A percentile compares a stretch with the other conserved stretches of the same genome.
phyloP scores from a whole-genome alignment of 2,329 filamentous ascomycete genomes.

The Penicillium aurantiogriseum region DNA sequence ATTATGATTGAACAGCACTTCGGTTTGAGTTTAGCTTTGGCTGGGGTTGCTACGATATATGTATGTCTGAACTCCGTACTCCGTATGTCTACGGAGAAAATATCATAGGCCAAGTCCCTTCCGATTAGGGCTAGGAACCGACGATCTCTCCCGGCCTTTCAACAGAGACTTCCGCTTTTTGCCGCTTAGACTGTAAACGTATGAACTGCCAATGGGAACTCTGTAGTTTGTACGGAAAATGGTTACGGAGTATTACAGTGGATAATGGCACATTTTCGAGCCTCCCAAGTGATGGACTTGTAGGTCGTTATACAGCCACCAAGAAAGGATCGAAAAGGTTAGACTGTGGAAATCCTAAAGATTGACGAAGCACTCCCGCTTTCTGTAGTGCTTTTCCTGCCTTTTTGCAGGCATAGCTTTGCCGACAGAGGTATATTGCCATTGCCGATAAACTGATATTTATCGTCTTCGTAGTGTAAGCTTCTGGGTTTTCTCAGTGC shows the following conservation, averaged over 20 bases:
- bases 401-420: neutral
- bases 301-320: neutral
- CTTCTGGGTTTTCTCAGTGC: neutral
- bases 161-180: neutral
- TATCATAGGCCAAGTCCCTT: neutral
- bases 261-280: neutral
- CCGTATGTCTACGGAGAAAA: neutral
- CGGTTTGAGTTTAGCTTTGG: neutral
- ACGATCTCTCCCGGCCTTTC: conserved; percentile 1
- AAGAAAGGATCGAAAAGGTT: neutral
- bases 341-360: neutral
- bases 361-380: neutral
- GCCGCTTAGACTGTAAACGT: neutral
- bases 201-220: too few relatives aligned
- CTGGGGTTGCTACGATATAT: neutral
- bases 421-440: neutral
- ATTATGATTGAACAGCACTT: neutral
- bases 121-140: neutral
- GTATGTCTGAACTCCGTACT: too few relatives aligned
- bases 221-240: neutral
- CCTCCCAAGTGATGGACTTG: neutral
- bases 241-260: neutral
- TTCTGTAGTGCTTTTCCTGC: neutral
- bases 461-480: neutral
- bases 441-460: neutral